These are phyloP conservation scores for Piromyces finnis DNA, from an alignment of 192 early-diverging fungal species.

Conservation along the genomic window DNA sequence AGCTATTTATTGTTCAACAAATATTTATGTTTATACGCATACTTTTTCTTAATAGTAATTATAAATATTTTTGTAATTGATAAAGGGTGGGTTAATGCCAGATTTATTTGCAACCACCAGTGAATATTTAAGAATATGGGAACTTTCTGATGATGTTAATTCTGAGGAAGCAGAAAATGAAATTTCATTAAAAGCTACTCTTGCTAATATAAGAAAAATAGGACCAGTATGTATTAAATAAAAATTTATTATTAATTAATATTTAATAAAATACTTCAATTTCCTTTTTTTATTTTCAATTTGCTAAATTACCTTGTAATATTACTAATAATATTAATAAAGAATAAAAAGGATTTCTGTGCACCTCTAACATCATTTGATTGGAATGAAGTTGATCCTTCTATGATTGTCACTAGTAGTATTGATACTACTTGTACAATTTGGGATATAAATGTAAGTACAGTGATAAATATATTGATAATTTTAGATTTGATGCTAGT, in stretches of 20 bases:
- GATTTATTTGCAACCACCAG: conserved; percentile 79
- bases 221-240: conserved; percentile 9
- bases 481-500: no score
- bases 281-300: background rate
- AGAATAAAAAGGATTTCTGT: conserved; percentile 48
- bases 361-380: conserved; percentile 94
- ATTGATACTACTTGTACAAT: conserved; percentile 99
- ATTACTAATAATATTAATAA: background rate
- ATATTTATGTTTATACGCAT: no score
- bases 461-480: no score
- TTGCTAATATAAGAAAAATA: conserved; percentile 5
- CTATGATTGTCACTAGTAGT: conserved; percentile 71
- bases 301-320: background rate
- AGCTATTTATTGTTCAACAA: no score
- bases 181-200: background rate
- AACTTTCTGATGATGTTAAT: conserved; percentile 17
- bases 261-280: no score
- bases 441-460: conserved; percentile 76
- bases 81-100: conserved; percentile 13
- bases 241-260: no score
- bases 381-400: conserved; percentile 81
- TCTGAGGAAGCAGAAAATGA: background rate
- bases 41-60: no score
- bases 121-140: conserved; percentile 81
- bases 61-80: background rate